Evolutionary conservation across 805 yeast species (phyloP), one percentile per base, ranked within the genome.

Genomic region (Clavispora vitiphila): DNA sequence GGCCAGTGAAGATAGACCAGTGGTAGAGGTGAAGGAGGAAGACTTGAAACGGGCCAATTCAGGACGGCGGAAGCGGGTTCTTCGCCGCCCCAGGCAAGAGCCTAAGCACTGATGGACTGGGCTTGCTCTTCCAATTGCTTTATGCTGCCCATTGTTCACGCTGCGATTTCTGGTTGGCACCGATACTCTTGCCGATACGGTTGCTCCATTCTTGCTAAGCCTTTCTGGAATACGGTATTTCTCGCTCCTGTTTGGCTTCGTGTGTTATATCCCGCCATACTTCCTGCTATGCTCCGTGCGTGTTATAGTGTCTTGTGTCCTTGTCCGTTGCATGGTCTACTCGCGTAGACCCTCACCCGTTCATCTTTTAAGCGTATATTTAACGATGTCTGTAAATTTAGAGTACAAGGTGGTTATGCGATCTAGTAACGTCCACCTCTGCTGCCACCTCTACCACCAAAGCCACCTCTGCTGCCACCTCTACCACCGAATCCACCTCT

Each of bases 401-500:
- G 20, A 37, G 34, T 37, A 37, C 39, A 37, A 15, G 16, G 30
- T 11, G 34, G 23, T 16, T 22, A 22, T 34, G 37, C 37, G 20
- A 29, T 14, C 27, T 37, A 37, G 40, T 15, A 37, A 30, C 41
- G 40, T n/a, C 45, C 38, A 27, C 79, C 70, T 37, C 61, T 53
- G 26, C 75, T 35, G 16, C 51, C 45, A 23, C 54, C 53, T 6
- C 53, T 45, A 38, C 62, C 63, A 32, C 69, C 65, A 32, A 51
- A 50, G 4, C 68, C 64, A 38, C 72, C 71, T 39, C 69, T 41
- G 44, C 76, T 65, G 14, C 64, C 57, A 35, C 61, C 43, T 14
- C n/a, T 15, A 22, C 50, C 60, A 29, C 68, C 60, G 34, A 42
- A 43, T 8, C 60, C 58, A 16, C 62, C 61, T 38, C 59, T 36